Evolutionary conservation across 352 stramenopile species (phyloP).

Genomic region (Phytopythium mirpurense): DNA sequence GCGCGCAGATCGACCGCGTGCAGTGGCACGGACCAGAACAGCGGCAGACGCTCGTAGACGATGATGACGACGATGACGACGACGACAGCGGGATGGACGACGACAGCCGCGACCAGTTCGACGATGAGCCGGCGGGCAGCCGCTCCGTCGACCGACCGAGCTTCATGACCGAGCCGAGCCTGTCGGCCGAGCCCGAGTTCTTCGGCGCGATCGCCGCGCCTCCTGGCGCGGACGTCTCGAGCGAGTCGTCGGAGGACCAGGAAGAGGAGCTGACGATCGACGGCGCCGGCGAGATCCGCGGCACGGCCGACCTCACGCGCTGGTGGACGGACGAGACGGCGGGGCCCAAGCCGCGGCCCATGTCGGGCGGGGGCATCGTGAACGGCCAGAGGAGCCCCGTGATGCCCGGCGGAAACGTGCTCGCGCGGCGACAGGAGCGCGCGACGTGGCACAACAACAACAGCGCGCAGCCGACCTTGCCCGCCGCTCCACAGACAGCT

Average conservation of each 20-base stretch:
- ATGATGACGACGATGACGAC: conserved; percentile 2
- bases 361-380: conserved; percentile 6
- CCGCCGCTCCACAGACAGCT: neutral
- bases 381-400: conserved; percentile 5
- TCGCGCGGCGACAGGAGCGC: neutral
- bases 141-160: conserved; percentile 16
- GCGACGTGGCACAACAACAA: conserved; percentile 1
- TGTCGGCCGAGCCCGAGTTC: conserved; percentile 19
- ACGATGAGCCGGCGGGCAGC: conserved; percentile 2
- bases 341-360: conserved; percentile 8
- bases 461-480: too few relatives aligned
- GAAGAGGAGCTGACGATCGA: conserved; percentile 48
- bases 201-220: conserved; percentile 20
- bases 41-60: conserved; percentile 6
- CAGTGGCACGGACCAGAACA: conserved; percentile 4
- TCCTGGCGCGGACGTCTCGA: conserved; percentile 18
- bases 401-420: neutral
- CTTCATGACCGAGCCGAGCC: conserved; percentile 26
- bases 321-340: conserved; percentile 37
- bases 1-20: conserved; percentile 5
- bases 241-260: conserved; percentile 31
- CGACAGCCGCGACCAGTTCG: conserved; percentile 11
- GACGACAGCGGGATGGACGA: conserved; percentile 14
- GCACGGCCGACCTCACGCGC: conserved; percentile 37
- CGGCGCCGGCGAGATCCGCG: conserved; percentile 28